Evolutionary conservation across 768 basidiomycete species (phyloP).

Genomic region (Psilocybe sp.): DNA sequence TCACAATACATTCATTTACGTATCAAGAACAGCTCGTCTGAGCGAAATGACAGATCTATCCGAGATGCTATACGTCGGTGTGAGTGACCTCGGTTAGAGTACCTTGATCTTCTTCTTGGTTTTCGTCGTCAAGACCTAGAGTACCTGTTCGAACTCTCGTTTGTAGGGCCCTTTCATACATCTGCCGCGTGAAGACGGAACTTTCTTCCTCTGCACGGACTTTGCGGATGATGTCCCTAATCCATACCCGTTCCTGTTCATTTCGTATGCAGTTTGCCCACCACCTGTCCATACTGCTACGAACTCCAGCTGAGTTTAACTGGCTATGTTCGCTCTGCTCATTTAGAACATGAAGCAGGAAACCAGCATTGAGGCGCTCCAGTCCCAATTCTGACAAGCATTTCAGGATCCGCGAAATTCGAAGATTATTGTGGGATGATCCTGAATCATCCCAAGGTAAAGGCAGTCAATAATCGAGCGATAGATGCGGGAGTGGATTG

Average conservation of each 20-base stretch:
- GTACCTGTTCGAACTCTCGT: conserved; percentile 35
- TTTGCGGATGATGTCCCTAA: conserved; percentile 45
- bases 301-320: conserved; percentile 46
- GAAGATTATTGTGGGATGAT: conserved; percentile 71
- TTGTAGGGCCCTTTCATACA: conserved; percentile 50
- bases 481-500: neutral
- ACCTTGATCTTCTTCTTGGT: conserved; percentile 2
- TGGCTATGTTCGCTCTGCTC: conserved; percentile 62
- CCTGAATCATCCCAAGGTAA: conserved; percentile 30
- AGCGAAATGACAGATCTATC: neutral
- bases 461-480: conserved; percentile 15
- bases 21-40: neutral
- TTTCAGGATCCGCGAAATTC: conserved; percentile 76
- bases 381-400: conserved; percentile 69
- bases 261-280: conserved; percentile 75
- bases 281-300: conserved; percentile 72
- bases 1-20: too few species aligned
- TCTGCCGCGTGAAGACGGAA: conserved; percentile 53
- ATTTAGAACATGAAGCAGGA: conserved; percentile 64
- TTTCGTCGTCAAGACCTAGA: conserved; percentile 21
- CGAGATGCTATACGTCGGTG: too few species aligned
- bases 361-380: conserved; percentile 61
- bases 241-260: conserved; percentile 54
- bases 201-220: conserved; percentile 41
- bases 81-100: neutral